phyloP scores from a whole-genome alignment of 2,329 filamentous ascomycete species.

The Cryphonectria radicalis region DNA sequence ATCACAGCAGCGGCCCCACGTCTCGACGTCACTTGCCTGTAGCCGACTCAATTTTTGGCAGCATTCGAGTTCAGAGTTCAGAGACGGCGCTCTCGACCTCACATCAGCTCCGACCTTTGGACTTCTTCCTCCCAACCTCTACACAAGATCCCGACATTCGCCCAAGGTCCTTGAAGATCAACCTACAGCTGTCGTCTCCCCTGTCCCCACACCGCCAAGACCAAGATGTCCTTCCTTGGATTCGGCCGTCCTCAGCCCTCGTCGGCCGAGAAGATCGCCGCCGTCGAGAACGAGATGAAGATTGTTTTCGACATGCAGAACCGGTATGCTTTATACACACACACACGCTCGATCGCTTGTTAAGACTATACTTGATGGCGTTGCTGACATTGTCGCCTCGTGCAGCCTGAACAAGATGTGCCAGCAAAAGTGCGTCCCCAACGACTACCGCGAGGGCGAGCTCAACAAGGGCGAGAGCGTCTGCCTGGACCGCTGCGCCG shows the following conservation, averaged over 20 bases:
- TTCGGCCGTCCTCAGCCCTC: conserved; percentile 74
- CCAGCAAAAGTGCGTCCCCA: conserved; percentile 90
- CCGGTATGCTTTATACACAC: conserved; percentile 63
- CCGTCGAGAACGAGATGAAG: conserved; percentile 96
- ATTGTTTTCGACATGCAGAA: conserved; percentile 98
- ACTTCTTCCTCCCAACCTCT: neutral
- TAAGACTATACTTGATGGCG: too few relatives aligned
- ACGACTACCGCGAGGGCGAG: conserved; percentile 91
- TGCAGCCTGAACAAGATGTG: conserved; percentile 83
- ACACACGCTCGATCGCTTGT: neutral
- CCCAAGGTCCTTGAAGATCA: neutral
- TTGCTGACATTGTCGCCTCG: neutral
- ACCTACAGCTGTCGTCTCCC: neutral
- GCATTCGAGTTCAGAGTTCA: neutral
- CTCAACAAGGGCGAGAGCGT: conserved; percentile 99
- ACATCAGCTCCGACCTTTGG: neutral
- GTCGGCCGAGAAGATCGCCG: conserved; percentile 95
- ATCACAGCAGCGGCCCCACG: neutral
- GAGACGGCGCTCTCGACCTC: neutral
- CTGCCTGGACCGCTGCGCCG: conserved; percentile 94
- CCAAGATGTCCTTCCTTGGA: conserved; percentile 38
- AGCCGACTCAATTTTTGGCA: conserved; percentile 27
- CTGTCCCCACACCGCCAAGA: conserved; percentile 9
- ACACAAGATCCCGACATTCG: neutral
- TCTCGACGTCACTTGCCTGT: conserved; percentile 27